phyloP scores from a whole-genome alignment of 169 alveolate genomes.

The Plasmodium chabaudi region DNA sequence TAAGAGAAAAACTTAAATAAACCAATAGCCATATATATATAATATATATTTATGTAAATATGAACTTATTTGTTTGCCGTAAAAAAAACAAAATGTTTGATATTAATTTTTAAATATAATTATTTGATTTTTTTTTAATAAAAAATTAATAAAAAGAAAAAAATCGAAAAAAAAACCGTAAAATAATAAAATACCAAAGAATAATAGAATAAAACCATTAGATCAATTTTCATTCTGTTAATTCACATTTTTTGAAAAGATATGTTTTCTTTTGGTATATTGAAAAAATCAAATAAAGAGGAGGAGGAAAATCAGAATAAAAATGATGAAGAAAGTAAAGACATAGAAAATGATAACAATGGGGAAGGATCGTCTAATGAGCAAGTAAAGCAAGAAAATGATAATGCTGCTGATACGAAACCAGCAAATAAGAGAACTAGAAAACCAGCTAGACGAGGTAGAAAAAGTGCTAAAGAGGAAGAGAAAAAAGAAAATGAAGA shows the following conservation, averaged over 20 bases:
- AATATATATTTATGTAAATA: too few species aligned
- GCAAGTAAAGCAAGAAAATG: constrained; percentile 8
- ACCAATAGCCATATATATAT: too few species aligned
- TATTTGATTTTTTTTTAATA: too few species aligned
- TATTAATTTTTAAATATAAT: too few species aligned
- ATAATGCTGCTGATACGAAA: constrained; percentile 8
- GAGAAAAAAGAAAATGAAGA: constrained; percentile 20
- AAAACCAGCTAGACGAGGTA: background rate
- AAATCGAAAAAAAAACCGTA: too few species aligned
- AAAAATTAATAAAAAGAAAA: too few species aligned
- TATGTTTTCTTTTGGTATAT: constrained; percentile 43
- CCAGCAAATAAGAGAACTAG: constrained; percentile 15
- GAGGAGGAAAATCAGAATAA: constrained; percentile 25
- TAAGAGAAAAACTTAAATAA: too few species aligned
- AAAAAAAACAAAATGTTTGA: too few species aligned
- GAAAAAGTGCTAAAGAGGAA: constrained; percentile 7
- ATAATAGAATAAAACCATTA: too few species aligned
- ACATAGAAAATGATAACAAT: constrained; percentile 16
- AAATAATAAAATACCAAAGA: too few species aligned
- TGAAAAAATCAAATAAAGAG: constrained; percentile 45
- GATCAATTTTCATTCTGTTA: too few species aligned
- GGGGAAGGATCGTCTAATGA: constrained; percentile 5
- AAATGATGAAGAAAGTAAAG: constrained; percentile 14
- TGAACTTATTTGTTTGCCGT: too few species aligned
- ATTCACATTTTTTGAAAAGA: background rate